Percentiles rank a stretch among this genome's conserved stretches.
phyloP scores from a whole-genome alignment of 306 rosid species.

The Prunus salicina region DNA sequence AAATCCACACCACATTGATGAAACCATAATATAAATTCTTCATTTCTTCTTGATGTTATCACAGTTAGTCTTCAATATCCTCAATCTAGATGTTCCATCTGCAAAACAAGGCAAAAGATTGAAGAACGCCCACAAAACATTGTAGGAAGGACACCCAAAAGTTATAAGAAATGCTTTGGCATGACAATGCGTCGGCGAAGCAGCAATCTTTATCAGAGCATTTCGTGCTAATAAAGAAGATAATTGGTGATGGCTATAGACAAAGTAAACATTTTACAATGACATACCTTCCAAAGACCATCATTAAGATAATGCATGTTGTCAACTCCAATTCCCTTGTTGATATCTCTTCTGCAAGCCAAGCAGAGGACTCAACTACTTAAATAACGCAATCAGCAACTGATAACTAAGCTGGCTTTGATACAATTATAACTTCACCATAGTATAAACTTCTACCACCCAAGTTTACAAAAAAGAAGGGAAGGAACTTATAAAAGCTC shows the following conservation, averaged over 20 bases:
- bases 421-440: neutral
- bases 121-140: neutral
- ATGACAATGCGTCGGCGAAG: neutral
- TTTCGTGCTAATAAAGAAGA: neutral
- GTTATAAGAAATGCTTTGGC: neutral
- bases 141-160: neutral
- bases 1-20: neutral
- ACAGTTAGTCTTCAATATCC: constrained; percentile 24
- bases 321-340: constrained; percentile 98
- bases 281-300: constrained; percentile 95
- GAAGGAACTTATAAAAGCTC: neutral
- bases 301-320: constrained; percentile 98
- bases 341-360: constrained; percentile 68
- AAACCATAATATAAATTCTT: neutral
- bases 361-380: constrained; percentile 24
- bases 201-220: neutral
- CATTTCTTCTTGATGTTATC: constrained; percentile 3
- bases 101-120: constrained; percentile 4
- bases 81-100: constrained; percentile 88
- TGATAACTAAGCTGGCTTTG: neutral
- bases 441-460: no score
- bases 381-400: constrained; percentile 17
- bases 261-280: constrained; percentile 12
- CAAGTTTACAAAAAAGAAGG: neutral
- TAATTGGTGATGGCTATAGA: neutral